Conservation (phyloP, 2,329 filamentous ascomycete genomes). For the Diaporthe citriasiana region DNA sequence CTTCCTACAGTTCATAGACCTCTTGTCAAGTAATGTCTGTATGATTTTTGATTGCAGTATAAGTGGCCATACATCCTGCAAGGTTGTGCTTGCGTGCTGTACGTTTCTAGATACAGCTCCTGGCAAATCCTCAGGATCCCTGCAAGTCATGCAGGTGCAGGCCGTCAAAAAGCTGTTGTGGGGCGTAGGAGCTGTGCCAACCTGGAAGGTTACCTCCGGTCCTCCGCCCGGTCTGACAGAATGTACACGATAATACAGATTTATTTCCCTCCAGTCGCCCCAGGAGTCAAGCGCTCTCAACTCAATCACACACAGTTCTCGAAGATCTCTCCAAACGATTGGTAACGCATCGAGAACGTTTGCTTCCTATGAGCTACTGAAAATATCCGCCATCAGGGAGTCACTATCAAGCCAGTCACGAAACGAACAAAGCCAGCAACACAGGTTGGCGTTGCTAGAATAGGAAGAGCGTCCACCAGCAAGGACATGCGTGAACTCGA, state of each 20-base stretch:
- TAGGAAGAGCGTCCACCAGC: background rate
- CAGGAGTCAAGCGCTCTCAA: background rate
- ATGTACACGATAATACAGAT: background rate
- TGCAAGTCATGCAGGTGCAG: slow-evolving; percentile 10
- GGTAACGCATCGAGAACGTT: background rate
- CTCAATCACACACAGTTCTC: background rate
- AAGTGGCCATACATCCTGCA: background rate
- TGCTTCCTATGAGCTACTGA: slow-evolving; percentile 9
- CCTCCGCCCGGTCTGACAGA: slow-evolving; percentile 10
- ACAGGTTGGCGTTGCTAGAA: background rate
- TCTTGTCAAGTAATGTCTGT: background rate
- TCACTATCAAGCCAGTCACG: background rate
- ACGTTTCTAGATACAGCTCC: background rate
- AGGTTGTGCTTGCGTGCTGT: background rate
- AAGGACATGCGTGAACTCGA: background rate
- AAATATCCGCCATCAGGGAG: slow-evolving; percentile 1
- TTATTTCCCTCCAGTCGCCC: background rate
- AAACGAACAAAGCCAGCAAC: slow-evolving; percentile 9
- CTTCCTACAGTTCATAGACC: background rate
- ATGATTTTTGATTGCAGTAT: background rate
- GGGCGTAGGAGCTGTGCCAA: background rate
- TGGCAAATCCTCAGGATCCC: background rate
- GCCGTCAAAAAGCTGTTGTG: slow-evolving; percentile 14
- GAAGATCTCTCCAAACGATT: background rate
- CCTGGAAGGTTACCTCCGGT: slow-evolving; percentile 14